Percentiles rank a stretch among this genome's conserved stretches.
Conservation (phyloP, 441 rosid genomes). For the Arabidopsis hybrid region DNA sequence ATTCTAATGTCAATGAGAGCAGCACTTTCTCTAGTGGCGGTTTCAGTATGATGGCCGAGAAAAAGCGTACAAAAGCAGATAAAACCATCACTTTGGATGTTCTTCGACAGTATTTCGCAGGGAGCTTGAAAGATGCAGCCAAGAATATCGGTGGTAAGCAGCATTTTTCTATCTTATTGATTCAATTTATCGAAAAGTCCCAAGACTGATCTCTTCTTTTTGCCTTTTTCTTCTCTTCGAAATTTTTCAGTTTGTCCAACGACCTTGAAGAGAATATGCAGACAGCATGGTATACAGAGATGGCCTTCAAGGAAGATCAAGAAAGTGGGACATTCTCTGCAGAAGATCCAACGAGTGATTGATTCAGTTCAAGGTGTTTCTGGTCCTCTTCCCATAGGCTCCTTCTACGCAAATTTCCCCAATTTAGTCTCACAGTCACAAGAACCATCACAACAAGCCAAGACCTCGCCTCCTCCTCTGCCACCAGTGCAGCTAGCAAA, state of each 20-base stretch:
- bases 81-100: constrained; percentile 75
- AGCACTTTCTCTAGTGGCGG: constrained; percentile 54
- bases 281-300: constrained; percentile 84
- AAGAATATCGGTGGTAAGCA: constrained; percentile 84
- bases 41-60: constrained; percentile 54
- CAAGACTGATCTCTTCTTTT: constrained; percentile 19
- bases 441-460: constrained; percentile 47
- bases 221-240: constrained; percentile 23
- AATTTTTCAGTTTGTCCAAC: constrained; percentile 89
- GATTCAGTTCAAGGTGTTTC: constrained; percentile 82
- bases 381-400: constrained; percentile 66
- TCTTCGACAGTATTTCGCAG: constrained; percentile 76
- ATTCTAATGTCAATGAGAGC: constrained; percentile 58
- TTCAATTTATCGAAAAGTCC: not conserved
- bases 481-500: constrained; percentile 39
- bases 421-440: constrained; percentile 62
- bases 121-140: constrained; percentile 94
- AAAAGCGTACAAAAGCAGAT: constrained; percentile 69
- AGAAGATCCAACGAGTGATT: constrained; percentile 80
- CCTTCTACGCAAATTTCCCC: constrained; percentile 75
- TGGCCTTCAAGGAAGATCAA: constrained; percentile 98
- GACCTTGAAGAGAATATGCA: constrained; percentile 91
- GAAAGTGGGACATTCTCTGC: constrained; percentile 90
- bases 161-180: constrained; percentile 8
- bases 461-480: constrained; percentile 45